A percentile compares a stretch with the other conserved stretches of the same genome.
These are phyloP conservation scores for Tarenaya hassleriana DNA, from an alignment of 345 rosid genomes.

Conservation along the genomic window DNA sequence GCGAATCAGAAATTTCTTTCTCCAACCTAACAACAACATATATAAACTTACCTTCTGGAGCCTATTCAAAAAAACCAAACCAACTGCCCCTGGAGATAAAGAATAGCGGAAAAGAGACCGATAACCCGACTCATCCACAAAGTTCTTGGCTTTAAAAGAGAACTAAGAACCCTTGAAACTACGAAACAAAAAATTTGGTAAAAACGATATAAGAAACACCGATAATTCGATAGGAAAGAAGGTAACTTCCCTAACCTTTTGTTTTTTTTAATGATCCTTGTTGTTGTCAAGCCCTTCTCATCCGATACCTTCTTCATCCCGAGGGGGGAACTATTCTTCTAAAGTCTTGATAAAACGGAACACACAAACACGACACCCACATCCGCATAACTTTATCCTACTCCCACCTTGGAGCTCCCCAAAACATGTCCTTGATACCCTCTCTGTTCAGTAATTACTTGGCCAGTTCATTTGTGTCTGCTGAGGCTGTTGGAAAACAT, in stretches of 20 bases:
- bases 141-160: conserved; percentile 26
- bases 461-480: conserved; percentile 91
- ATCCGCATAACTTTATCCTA: too few species aligned
- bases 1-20: too few species aligned
- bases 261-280: too few species aligned
- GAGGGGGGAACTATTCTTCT: too few species aligned
- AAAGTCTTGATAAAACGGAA: too few species aligned
- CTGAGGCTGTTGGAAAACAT: conserved; percentile 85
- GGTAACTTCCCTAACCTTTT: conserved; percentile 19
- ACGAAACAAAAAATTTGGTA: conserved; percentile 17
- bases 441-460: conserved; percentile 57
- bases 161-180: conserved; percentile 18
- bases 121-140: conserved; percentile 11
- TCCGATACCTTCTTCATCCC: too few species aligned
- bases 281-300: neutral
- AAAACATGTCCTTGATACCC: neutral
- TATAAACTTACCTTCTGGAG: too few species aligned
- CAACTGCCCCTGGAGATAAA: too few species aligned
- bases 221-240: conserved; percentile 21
- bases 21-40: too few species aligned
- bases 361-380: too few species aligned
- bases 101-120: too few species aligned
- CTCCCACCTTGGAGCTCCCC: neutral
- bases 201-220: conserved; percentile 25
- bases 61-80: too few species aligned